Evolutionary conservation across 257 asterid genomes (phyloP).

Genomic region (Solanum appendiculatum): DNA sequence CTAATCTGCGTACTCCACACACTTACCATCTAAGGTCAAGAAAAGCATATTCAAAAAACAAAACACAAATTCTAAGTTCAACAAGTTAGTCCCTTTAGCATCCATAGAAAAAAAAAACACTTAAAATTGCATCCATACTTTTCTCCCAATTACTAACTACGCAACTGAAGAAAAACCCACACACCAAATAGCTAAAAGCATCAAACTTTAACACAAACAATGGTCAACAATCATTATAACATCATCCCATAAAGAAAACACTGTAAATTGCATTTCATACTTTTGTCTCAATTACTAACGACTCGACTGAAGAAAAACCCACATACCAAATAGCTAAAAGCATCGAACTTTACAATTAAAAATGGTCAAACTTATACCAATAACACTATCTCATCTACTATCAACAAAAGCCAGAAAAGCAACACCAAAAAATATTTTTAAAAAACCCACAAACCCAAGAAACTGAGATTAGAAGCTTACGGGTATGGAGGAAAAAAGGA

Average conservation of each 20-base stretch:
- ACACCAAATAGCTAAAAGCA: neutral
- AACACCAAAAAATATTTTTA: neutral
- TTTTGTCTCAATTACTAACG: neutral
- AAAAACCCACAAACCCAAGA: neutral
- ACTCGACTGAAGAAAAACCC: neutral
- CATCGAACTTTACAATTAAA: neutral
- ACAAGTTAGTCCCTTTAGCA: neutral
- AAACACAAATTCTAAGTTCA: neutral
- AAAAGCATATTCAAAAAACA: neutral
- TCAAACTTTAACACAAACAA: neutral
- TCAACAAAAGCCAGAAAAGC: neutral
- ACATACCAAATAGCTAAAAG: neutral
- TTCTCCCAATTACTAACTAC: neutral
- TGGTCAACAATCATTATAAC: neutral
- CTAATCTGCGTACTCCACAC: neutral
- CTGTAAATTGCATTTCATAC: neutral
- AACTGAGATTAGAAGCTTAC: constrained; percentile 3
- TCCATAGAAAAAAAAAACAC: neutral
- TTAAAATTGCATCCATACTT: neutral
- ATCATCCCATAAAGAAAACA: neutral
- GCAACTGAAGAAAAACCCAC: neutral
- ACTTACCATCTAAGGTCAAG: neutral
- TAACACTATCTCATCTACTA: neutral
- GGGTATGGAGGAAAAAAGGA: neutral
- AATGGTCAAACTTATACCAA: neutral